Evolutionary conservation across 495 filamentous ascomycete species (phyloP).

Genomic region (Xylaria cubensis): DNA sequence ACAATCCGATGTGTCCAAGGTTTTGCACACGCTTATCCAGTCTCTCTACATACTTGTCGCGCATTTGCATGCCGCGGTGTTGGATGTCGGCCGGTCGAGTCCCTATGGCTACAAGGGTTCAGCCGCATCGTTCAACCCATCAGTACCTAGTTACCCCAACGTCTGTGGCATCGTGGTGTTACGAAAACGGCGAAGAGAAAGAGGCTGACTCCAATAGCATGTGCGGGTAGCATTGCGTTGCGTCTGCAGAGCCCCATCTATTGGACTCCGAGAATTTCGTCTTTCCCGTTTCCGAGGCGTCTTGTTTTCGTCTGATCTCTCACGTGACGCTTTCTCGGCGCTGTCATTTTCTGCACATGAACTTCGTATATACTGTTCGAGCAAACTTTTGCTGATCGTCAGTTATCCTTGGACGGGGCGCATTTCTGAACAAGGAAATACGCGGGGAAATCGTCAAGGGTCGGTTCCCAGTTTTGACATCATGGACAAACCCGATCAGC

Average conservation of each 20-base stretch:
- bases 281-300: background rate
- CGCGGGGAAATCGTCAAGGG: conserved; percentile 11
- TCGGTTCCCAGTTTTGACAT: conserved; percentile 9
- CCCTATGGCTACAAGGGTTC: conserved; percentile 6
- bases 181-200: background rate
- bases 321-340: conserved; percentile 8
- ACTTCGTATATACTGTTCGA: background rate
- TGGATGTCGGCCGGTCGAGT: background rate
- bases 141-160: background rate
- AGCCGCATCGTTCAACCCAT: conserved; percentile 6
- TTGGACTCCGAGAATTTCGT: background rate
- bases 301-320: background rate
- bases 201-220: conserved; percentile 2
- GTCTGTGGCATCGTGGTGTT: background rate
- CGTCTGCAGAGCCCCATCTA: background rate
- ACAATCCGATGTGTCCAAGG: background rate
- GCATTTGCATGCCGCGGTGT: background rate
- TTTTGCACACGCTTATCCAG: background rate
- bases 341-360: conserved; percentile 21
- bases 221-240: conserved; percentile 11
- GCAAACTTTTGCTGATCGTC: background rate
- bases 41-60: no score
- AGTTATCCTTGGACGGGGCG: background rate
- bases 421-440: conserved; percentile 1
- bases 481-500: background rate